phyloP scores from a whole-genome alignment of 2,329 filamentous ascomycete genomes.

The Trichophyton rubrum region DNA sequence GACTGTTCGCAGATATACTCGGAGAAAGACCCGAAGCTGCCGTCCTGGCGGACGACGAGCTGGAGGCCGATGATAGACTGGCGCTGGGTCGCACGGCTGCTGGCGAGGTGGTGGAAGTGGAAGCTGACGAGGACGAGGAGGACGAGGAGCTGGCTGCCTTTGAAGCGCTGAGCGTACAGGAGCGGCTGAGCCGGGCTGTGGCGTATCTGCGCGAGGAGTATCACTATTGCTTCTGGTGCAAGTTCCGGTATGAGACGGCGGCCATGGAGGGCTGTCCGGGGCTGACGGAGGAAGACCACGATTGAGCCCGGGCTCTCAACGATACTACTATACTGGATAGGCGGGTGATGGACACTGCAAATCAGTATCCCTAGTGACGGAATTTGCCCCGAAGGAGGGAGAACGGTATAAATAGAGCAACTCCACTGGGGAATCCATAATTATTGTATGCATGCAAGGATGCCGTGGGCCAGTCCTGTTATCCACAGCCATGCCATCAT shows the following conservation, averaged over 20 bases:
- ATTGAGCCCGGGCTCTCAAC: slow-evolving; percentile 29
- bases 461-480: neutral
- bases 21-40: slow-evolving; percentile 21
- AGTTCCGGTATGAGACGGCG: slow-evolving; percentile 55
- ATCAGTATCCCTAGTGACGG: too few species aligned
- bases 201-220: slow-evolving; percentile 57
- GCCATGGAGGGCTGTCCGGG: slow-evolving; percentile 89
- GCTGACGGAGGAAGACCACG: slow-evolving; percentile 68
- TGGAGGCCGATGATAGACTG: slow-evolving; percentile 54
- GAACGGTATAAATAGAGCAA: too few species aligned
- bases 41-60: slow-evolving; percentile 47
- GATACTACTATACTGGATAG: too few species aligned
- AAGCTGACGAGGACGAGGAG: slow-evolving; percentile 46
- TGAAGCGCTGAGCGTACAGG: slow-evolving; percentile 52
- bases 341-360: too few species aligned
- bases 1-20: slow-evolving; percentile 22
- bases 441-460: neutral
- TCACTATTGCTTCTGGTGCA: slow-evolving; percentile 94
- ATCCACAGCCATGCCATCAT: neutral
- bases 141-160: slow-evolving; percentile 73
- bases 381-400: too few species aligned
- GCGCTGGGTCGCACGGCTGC: slow-evolving; percentile 25
- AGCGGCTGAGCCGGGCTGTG: slow-evolving; percentile 56
- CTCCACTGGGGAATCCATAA: neutral
- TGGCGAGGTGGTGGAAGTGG: slow-evolving; percentile 25